Evolutionary conservation across 164 flowering plant species (phyloP).

Genomic region (Cinnamomum micranthum): DNA sequence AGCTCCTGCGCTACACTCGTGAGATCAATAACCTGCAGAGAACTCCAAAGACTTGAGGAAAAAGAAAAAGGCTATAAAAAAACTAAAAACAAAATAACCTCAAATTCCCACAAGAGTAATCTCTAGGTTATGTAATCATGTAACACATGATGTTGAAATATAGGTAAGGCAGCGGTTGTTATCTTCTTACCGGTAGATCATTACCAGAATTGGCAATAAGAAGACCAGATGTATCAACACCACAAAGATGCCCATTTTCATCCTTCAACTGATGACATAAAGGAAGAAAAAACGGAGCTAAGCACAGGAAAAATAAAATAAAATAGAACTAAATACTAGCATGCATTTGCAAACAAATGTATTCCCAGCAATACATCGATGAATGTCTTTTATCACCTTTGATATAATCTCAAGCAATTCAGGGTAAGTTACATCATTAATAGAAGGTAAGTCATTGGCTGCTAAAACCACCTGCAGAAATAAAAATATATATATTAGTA

Average conservation of each 20-base stretch:
- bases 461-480: slow-evolving; percentile 80
- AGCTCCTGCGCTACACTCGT: slow-evolving; percentile 78
- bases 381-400: slow-evolving; percentile 49
- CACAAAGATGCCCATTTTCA: slow-evolving; percentile 68
- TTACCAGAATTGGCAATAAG: slow-evolving; percentile 92
- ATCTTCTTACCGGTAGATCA: slow-evolving; percentile 86
- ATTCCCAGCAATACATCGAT: background rate
- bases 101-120: background rate
- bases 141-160: background rate
- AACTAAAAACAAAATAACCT: background rate
- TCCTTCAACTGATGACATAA: slow-evolving; percentile 71
- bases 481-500: slow-evolving; percentile 1
- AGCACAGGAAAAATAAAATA: too few relatives aligned
- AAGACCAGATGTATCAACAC: slow-evolving; percentile 81
- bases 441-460: slow-evolving; percentile 95
- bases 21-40: slow-evolving; percentile 87
- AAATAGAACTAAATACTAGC: too few relatives aligned
- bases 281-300: background rate
- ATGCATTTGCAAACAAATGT: slow-evolving; percentile 2
- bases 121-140: background rate
- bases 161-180: background rate
- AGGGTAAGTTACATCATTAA: slow-evolving; percentile 85
- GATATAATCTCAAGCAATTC: slow-evolving; percentile 80
- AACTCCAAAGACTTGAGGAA: background rate
- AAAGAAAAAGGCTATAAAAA: background rate